These are phyloP conservation scores for Craspedostauros australis DNA, from an alignment of 108 stramenopile genomes.

Conservation along the genomic window DNA sequence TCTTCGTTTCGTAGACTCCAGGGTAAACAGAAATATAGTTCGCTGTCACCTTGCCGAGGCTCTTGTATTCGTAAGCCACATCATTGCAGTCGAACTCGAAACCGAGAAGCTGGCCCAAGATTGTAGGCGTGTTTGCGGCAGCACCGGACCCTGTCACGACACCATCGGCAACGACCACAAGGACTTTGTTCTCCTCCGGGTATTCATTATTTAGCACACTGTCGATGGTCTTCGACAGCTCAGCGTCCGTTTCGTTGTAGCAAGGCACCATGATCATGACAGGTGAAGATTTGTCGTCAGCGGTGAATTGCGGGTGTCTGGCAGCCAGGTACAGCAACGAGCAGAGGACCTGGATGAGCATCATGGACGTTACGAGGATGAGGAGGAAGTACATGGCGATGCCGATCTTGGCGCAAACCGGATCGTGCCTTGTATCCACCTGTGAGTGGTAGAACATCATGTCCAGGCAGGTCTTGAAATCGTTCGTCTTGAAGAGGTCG, in stretches of 20 bases:
- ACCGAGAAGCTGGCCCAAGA: conserved; percentile 39
- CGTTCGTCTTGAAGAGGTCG: conserved; percentile 32
- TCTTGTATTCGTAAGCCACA: conserved; percentile 32
- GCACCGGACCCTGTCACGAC: conserved; percentile 41
- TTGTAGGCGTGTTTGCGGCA: conserved; percentile 31
- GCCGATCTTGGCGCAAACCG: conserved; percentile 34
- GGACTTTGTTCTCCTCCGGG: conserved; percentile 46
- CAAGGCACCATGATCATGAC: conserved; percentile 57
- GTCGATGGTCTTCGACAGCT: conserved; percentile 52
- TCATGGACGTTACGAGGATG: too few relatives aligned
- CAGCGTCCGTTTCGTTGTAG: conserved; percentile 48
- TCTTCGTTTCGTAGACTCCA: conserved; percentile 36
- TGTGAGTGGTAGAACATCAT: conserved; percentile 40
- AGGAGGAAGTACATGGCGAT: too few relatives aligned
- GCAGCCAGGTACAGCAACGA: conserved; percentile 33
- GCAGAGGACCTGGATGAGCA: too few relatives aligned
- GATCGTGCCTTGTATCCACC: conserved; percentile 35
- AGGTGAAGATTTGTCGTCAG: conserved; percentile 19
- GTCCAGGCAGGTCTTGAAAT: conserved; percentile 36
- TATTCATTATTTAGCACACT: conserved; percentile 38
- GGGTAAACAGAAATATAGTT: conserved; percentile 46
- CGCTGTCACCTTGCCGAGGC: conserved; percentile 29
- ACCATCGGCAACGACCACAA: conserved; percentile 51
- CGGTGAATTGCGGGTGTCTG: conserved; percentile 30
- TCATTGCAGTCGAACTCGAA: conserved; percentile 39